Evolutionary conservation across 1,284 basidiomycete genomes (phyloP), one percentile per base, ranked within the genome.

Genomic region (Lentinula novae-zelandiae): DNA sequence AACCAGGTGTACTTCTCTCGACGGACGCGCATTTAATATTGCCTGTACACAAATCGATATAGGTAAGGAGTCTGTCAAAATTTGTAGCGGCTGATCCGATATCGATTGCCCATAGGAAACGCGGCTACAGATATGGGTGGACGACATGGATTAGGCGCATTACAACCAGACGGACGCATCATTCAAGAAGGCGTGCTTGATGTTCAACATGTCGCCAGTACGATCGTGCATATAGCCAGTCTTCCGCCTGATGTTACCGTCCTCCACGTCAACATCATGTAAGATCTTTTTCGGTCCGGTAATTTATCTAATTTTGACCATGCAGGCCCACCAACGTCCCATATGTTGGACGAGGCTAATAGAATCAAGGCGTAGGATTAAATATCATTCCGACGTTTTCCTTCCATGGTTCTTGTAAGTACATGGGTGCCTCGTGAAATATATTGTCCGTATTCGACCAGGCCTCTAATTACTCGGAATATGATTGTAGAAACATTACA

Each of bases 31-130:
- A 40, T 84, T 83, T 70, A 80, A 84, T 67, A 93, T 95, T 62
- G 82, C 89, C 3, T 86, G 85, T 67, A 90, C 89, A 0, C 89
- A 93, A 69, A 83, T 94, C 52, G 90, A 94, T 68, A 90, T 94
- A 52, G 92, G 89, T 86, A 62, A 38, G 70, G 57, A 44, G 40
- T 15, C 42, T 44, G 39, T 31, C 9, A 40, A 46, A 13, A 62
- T 46, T 31, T 8, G 20, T 17, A 27, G 22, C 31, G 27, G 9
- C 10, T 10, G 58, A 31, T 64, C 53, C 31, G 31, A 52, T 8
- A 52, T 10, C 17, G 42, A 10, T 48, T 36, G 8, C 38, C 53
- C 13, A 9, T 62, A 88, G 87, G 89, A 10, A 92, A 92, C 69
- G 89, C 90, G 2, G 75, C 75, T 31, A 91, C 89, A 0, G 73